phyloP scores from a whole-genome alignment of 73 alveolate species.

The Loxodes magnus region DNA sequence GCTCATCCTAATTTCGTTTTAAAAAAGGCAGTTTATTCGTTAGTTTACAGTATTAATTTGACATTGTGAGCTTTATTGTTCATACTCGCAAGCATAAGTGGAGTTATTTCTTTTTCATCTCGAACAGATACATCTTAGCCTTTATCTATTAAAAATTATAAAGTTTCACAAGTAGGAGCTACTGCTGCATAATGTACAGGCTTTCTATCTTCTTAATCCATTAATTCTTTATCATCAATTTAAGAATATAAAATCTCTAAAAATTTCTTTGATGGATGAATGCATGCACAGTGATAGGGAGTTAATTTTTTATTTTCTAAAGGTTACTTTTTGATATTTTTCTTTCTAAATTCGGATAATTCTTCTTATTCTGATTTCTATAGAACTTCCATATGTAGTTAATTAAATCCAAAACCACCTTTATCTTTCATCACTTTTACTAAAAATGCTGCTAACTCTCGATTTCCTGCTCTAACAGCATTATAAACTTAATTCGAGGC shows the following conservation, averaged over 20 bases:
- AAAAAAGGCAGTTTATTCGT: constrained; percentile 23
- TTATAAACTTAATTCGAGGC: constrained; percentile 38
- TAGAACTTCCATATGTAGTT: constrained; percentile 77
- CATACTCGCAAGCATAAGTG: constrained; percentile 77
- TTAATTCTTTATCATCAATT: constrained; percentile 49
- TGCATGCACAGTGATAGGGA: constrained; percentile 92
- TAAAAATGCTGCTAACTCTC: constrained; percentile 54
- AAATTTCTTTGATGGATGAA: constrained; percentile 73
- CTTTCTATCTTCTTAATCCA: constrained; percentile 72
- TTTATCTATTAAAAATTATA: constrained; percentile 54
- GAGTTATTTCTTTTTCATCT: constrained; percentile 67
- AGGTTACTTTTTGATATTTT: constrained; percentile 66
- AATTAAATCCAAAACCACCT: constrained; percentile 79
- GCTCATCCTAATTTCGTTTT: constrained; percentile 67
- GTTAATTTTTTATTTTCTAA: constrained; percentile 66
- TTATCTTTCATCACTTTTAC: constrained; percentile 44
- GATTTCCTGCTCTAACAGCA: constrained; percentile 78
- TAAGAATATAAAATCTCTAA: constrained; percentile 44
- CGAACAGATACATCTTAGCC: constrained; percentile 69
- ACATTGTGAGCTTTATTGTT: constrained; percentile 69
- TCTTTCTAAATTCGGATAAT: constrained; percentile 38
- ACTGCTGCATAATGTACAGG: constrained; percentile 97
- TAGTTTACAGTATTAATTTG: constrained; percentile 37
- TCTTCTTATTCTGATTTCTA: constrained; percentile 39
- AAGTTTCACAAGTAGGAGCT: constrained; percentile 63